phyloP scores from a whole-genome alignment of 2,329 filamentous ascomycete genomes.

The Trichophyton benhamiae region DNA sequence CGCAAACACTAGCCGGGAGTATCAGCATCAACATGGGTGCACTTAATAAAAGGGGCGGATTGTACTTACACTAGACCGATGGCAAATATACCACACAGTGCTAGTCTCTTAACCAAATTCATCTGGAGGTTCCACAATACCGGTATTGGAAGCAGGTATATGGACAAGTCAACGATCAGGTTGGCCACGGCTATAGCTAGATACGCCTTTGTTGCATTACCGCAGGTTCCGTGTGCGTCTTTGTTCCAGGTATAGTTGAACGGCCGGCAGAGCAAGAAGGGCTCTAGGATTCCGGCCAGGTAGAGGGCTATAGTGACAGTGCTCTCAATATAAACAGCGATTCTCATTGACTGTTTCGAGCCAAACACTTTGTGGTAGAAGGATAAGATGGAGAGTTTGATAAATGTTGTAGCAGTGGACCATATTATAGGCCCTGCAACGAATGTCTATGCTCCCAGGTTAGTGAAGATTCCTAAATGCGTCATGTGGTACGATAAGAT shows the following conservation, averaged over 20 bases:
- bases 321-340: slow-evolving; percentile 20
- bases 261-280: slow-evolving; percentile 1
- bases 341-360: slow-evolving; percentile 15
- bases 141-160: slow-evolving; percentile 1
- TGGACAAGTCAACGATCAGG: background rate
- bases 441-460: slow-evolving; percentile 20
- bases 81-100: slow-evolving; percentile 1
- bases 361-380: slow-evolving; percentile 34
- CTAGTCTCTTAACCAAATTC: background rate
- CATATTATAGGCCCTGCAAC: slow-evolving; percentile 31
- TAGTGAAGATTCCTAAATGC: background rate
- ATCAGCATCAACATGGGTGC: background rate
- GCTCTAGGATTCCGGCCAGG: background rate
- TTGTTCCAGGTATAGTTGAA: slow-evolving; percentile 1
- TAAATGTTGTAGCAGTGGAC: slow-evolving; percentile 24
- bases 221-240: background rate
- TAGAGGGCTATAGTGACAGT: slow-evolving; percentile 2
- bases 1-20: background rate
- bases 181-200: slow-evolving; percentile 2
- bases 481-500: background rate
- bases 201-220: background rate
- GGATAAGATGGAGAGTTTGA: slow-evolving; percentile 32
- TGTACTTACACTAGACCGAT: slow-evolving; percentile 3
- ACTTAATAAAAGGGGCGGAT: background rate
- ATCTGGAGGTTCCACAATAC: slow-evolving; percentile 1